Conservation (phyloP, 345 rosid species). For the Cardamine chenopodiifolia region DNA sequence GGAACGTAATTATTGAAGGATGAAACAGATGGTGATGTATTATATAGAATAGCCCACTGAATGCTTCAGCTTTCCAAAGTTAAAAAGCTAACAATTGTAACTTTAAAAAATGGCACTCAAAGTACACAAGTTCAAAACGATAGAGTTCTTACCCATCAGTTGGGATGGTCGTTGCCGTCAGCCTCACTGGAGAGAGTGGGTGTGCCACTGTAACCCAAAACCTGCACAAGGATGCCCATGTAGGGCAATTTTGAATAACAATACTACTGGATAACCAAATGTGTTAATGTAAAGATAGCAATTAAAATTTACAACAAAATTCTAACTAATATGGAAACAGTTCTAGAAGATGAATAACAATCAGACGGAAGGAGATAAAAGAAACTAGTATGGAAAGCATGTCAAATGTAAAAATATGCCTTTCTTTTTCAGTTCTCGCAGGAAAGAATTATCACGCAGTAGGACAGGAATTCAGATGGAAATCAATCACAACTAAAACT, state of each 20-base stretch:
- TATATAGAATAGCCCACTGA: conserved; percentile 1
- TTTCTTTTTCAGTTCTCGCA: neutral
- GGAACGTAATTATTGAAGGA: neutral
- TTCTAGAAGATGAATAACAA: conserved; percentile 2
- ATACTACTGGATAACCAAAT: neutral
- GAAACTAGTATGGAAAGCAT: conserved; percentile 1
- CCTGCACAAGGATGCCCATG: conserved; percentile 49
- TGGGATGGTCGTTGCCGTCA: conserved; percentile 56
- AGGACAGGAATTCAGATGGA: neutral
- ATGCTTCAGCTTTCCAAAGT: neutral
- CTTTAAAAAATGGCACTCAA: neutral
- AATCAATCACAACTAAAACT: conserved; percentile 10
- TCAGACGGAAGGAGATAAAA: neutral
- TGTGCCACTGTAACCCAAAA: conserved; percentile 73
- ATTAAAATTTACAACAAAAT: neutral
- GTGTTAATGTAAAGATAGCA: neutral
- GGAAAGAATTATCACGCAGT: neutral
- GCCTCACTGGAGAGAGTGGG: conserved; percentile 72
- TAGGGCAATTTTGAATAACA: neutral
- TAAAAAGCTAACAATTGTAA: conserved; percentile 1
- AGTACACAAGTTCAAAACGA: conserved; percentile 3
- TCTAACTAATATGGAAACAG: neutral
- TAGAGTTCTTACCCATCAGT: conserved; percentile 72
- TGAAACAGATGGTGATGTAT: conserved; percentile 18
- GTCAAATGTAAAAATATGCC: neutral